Evolutionary conservation across 306 rosid species (phyloP).

Genomic region (Lathyrus oleraceus): DNA sequence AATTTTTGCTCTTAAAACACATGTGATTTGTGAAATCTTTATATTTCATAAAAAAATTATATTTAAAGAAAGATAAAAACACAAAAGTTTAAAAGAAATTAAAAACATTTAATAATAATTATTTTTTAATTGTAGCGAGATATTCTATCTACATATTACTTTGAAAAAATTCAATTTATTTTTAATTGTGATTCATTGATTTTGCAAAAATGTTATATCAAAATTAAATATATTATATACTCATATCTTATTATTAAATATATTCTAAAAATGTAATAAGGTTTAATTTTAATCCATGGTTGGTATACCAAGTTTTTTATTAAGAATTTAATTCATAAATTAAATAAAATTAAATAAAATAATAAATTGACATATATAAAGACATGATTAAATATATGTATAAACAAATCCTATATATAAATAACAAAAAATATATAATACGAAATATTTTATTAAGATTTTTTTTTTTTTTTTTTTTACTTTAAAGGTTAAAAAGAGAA

Average conservation of each 20-base stretch:
- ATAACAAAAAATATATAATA: not conserved
- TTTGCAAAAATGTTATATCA: not conserved
- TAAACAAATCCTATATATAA: too few relatives aligned
- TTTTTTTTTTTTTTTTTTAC: not conserved
- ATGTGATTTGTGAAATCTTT: too few relatives aligned
- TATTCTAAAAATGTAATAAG: not conserved
- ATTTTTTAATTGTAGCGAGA: too few relatives aligned
- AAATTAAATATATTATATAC: not conserved
- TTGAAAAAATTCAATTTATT: not conserved
- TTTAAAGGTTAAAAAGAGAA: slow-evolving; percentile 37
- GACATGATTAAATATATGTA: not conserved
- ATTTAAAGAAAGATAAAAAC: too few relatives aligned
- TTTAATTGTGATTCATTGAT: not conserved
- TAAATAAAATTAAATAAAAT: not conserved
- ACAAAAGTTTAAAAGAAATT: too few relatives aligned
- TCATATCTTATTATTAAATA: not conserved
- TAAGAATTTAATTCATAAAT: not conserved
- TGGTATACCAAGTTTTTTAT: too few relatives aligned
- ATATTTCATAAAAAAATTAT: too few relatives aligned
- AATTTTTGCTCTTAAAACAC: too few relatives aligned
- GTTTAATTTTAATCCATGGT: too few relatives aligned
- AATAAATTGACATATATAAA: not conserved
- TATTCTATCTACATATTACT: too few relatives aligned
- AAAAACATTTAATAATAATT: too few relatives aligned
- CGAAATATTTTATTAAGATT: not conserved